Conservation (phyloP, 192 early-diverging fungal genomes). For the Kappamyces sp. region DNA sequence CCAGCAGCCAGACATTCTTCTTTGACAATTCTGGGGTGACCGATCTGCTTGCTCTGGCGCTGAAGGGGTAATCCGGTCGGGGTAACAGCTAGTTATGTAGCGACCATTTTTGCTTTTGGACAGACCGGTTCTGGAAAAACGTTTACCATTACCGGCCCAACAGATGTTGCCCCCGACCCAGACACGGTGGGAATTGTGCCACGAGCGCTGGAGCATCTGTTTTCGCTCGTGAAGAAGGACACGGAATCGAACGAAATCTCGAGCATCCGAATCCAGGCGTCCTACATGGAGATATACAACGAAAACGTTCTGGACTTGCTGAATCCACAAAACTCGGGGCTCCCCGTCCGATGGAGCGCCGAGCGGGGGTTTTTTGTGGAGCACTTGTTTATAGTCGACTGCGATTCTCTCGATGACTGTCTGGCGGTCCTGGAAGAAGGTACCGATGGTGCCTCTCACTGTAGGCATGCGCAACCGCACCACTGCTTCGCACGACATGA, state of each 20-base stretch:
- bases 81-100: conserved; percentile 32
- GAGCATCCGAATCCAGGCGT: conserved; percentile 21
- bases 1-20: conserved; percentile 27
- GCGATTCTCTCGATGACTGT: conserved; percentile 42
- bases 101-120: conserved; percentile 54
- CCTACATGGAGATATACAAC: conserved; percentile 56
- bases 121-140: conserved; percentile 55
- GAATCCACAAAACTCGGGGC: conserved; percentile 23
- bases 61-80: conserved; percentile 34
- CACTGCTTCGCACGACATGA: conserved; percentile 47
- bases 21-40: conserved; percentile 44
- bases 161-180: conserved; percentile 11
- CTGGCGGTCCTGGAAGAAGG: conserved; percentile 54
- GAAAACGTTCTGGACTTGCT: conserved; percentile 51
- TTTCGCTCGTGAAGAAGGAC: conserved; percentile 13
- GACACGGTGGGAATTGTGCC: conserved; percentile 38
- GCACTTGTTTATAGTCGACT: conserved; percentile 47
- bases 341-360: conserved; percentile 41
- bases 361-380: conserved; percentile 51
- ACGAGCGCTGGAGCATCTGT: conserved; percentile 37
- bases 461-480: conserved; percentile 47
- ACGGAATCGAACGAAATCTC: not conserved
- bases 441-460: not conserved
- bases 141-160: conserved; percentile 52
- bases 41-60: conserved; percentile 33